These are phyloP conservation scores for Rhodosporidiobolus sp. DNA, from an alignment of 768 basidiomycete genomes.

Conservation along the genomic window DNA sequence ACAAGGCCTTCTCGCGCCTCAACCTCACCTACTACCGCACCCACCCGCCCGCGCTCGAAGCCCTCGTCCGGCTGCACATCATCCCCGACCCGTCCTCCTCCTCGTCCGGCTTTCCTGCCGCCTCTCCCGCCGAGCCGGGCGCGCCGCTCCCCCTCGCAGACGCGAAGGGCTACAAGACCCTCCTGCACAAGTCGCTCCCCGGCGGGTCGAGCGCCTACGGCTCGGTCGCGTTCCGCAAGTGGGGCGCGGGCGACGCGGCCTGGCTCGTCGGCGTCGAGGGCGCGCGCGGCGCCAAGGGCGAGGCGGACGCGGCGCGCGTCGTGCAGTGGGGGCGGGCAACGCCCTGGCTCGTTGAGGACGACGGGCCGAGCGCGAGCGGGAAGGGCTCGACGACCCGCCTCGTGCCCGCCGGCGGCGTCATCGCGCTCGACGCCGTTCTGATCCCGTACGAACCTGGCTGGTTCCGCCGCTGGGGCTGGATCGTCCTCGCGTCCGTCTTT, in stretches of 20 bases:
- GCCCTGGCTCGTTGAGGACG: constrained; percentile 47
- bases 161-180: constrained; percentile 68
- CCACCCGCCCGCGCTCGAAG: constrained; percentile 16
- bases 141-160: constrained; percentile 67
- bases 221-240: constrained; percentile 70
- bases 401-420: constrained; percentile 70
- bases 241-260: constrained; percentile 45
- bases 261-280: constrained; percentile 53
- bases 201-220: constrained; percentile 66
- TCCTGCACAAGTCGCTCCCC: constrained; percentile 52
- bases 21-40: constrained; percentile 62
- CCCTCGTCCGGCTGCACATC: constrained; percentile 30
- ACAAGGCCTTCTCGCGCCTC: constrained; percentile 81
- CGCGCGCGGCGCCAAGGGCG: constrained; percentile 50
- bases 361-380: neutral
- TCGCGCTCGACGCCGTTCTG: constrained; percentile 78
- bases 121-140: constrained; percentile 30
- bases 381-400: constrained; percentile 59
- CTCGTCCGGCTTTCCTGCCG: constrained; percentile 42
- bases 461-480: constrained; percentile 69
- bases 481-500: neutral
- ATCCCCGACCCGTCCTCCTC: constrained; percentile 33
- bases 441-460: constrained; percentile 81
- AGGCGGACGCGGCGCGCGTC: constrained; percentile 52
- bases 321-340: constrained; percentile 52